These are phyloP conservation scores for Dictyostelium purpureum DNA, from an alignment of 78 protist species.

Conservation along the genomic window DNA sequence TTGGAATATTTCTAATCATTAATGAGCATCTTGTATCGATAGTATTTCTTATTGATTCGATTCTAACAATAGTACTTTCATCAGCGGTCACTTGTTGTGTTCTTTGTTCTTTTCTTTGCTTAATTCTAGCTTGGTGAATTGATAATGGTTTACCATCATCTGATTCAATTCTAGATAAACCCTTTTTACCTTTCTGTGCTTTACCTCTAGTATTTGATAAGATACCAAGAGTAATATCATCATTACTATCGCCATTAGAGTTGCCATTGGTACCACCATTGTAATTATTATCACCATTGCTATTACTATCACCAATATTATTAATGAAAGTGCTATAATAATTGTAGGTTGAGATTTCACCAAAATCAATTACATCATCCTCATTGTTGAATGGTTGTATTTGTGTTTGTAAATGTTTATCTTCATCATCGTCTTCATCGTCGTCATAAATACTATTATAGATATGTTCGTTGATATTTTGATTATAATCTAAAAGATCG, in stretches of 20 bases:
- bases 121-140: too few species aligned
- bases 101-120: background rate
- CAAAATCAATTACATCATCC: too few species aligned
- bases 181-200: background rate
- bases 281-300: background rate
- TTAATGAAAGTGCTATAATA: background rate
- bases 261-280: background rate
- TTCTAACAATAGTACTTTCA: background rate
- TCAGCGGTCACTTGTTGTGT: background rate
- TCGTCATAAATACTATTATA: too few species aligned
- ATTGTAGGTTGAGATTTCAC: too few species aligned
- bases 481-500: too few species aligned
- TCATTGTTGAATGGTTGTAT: too few species aligned
- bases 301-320: too few species aligned
- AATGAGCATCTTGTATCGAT: conserved; percentile 87
- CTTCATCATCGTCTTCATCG: too few species aligned
- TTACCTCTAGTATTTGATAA: too few species aligned
- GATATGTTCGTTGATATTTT: too few species aligned
- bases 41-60: conserved; percentile 29
- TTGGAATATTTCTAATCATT: conserved; percentile 93
- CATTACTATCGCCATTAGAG: background rate
- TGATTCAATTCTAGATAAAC: background rate
- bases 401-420: too few species aligned
- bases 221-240: background rate
- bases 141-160: background rate